Conservation (phyloP, 768 basidiomycete genomes). For the Suillus tomentosus region DNA sequence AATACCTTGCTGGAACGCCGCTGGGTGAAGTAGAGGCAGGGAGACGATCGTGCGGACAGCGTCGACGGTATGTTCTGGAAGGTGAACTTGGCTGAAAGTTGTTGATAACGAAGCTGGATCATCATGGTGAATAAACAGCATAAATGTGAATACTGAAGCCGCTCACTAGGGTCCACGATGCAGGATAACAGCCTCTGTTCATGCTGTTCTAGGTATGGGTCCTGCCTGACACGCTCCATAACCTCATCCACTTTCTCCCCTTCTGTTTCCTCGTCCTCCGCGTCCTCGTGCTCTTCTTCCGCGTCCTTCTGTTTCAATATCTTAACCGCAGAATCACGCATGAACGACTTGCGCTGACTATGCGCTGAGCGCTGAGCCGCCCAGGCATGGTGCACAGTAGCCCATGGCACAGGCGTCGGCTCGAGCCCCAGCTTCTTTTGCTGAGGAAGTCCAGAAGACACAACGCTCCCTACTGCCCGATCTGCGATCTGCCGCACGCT, state of each 20-base stretch:
- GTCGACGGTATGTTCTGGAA: constrained; percentile 87
- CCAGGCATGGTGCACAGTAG: constrained; percentile 69
- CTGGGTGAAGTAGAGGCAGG: constrained; percentile 81
- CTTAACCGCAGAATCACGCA: constrained; percentile 49
- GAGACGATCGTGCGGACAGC: constrained; percentile 91
- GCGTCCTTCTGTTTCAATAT: constrained; percentile 36
- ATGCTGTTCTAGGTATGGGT: constrained; percentile 75
- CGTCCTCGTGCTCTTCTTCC: constrained; percentile 33
- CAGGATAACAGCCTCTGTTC: constrained; percentile 81
- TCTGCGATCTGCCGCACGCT: constrained; percentile 75
- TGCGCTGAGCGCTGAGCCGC: constrained; percentile 49
- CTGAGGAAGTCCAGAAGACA: constrained; percentile 30
- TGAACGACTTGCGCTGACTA: constrained; percentile 60
- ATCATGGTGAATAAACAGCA: constrained; percentile 2
- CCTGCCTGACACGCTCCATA: constrained; percentile 74
- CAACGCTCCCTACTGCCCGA: constrained; percentile 69
- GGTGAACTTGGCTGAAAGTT: constrained; percentile 84
- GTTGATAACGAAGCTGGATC: constrained; percentile 72
- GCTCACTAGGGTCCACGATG: constrained; percentile 79
- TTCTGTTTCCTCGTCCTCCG: constrained; percentile 35
- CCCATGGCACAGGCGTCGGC: constrained; percentile 66
- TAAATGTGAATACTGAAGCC: background rate
- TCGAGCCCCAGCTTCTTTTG: constrained; percentile 32
- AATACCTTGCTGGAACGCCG: constrained; percentile 86
- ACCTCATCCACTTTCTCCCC: constrained; percentile 57